These are phyloP conservation scores for Chlorella sp. DNA, from an alignment of 139 green algal species.

Conservation along the genomic window DNA sequence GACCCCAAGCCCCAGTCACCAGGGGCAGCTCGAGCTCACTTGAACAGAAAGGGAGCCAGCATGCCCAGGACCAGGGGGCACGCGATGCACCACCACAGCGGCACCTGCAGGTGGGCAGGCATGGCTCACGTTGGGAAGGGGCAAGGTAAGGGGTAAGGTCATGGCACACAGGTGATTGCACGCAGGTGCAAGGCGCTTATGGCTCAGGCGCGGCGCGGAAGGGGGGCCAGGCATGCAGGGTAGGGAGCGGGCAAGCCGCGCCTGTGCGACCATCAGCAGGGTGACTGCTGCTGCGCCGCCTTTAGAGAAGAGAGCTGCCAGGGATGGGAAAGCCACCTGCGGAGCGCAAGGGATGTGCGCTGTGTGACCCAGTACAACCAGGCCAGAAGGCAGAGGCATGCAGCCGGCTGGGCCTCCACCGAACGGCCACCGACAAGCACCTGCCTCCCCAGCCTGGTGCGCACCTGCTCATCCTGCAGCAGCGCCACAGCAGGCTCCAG, in stretches of 20 bases:
- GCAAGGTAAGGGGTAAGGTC: no score
- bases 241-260: no score
- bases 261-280: neutral
- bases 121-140: no score
- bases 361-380: neutral
- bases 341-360: neutral
- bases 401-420: no score
- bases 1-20: no score
- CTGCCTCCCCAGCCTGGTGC: no score
- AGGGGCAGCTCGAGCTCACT: neutral
- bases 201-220: no score
- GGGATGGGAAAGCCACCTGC: neutral
- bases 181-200: no score
- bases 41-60: slow-evolving; percentile 58
- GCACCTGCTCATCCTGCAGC: neutral
- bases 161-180: no score
- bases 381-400: neutral
- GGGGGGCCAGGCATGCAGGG: no score
- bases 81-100: slow-evolving; percentile 28
- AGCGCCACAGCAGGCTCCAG: neutral
- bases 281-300: neutral
- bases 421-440: no score
- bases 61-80: slow-evolving; percentile 41
- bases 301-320: neutral
- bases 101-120: neutral